These are phyloP conservation scores for Rhytidhysteron rufulum DNA, from an alignment of 2,329 filamentous ascomycete species.

Conservation along the genomic window DNA sequence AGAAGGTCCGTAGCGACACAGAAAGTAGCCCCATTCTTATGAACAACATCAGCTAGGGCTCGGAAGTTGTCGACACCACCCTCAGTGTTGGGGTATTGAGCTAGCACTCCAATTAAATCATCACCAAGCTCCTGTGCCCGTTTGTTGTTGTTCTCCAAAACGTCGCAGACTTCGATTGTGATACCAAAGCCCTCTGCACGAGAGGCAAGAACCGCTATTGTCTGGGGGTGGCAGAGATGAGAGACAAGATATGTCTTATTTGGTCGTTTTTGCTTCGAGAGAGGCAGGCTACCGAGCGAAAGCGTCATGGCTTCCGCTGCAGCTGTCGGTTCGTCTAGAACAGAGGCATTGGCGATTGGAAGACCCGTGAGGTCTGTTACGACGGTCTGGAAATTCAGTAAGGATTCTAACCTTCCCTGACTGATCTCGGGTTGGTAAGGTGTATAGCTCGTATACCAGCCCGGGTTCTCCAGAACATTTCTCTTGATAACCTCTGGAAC, in stretches of 20 bases:
- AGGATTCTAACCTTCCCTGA: constrained; percentile 84
- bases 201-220: constrained; percentile 75
- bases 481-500: constrained; percentile 87
- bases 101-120: constrained; percentile 81
- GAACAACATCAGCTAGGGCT: constrained; percentile 69
- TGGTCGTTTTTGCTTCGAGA: constrained; percentile 66
- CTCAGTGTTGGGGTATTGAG: constrained; percentile 91
- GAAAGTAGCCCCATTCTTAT: constrained; percentile 73
- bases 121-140: constrained; percentile 71
- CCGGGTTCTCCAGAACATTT: constrained; percentile 88
- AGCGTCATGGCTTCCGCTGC: constrained; percentile 96
- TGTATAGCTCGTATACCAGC: constrained; percentile 97
- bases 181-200: constrained; percentile 91
- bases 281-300: constrained; percentile 71
- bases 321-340: constrained; percentile 87
- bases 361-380: constrained; percentile 83
- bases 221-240: constrained; percentile 77
- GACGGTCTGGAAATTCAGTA: constrained; percentile 94
- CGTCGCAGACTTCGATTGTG: constrained; percentile 68
- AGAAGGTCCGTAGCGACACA: constrained; percentile 87
- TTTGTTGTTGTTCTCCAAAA: constrained; percentile 62
- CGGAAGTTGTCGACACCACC: constrained; percentile 76
- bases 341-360: constrained; percentile 83
- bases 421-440: constrained; percentile 98
- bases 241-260: constrained; percentile 85